Evolutionary conservation across 116 monocot genomes (phyloP).

Genomic region (Dioscorea cayenensis): DNA sequence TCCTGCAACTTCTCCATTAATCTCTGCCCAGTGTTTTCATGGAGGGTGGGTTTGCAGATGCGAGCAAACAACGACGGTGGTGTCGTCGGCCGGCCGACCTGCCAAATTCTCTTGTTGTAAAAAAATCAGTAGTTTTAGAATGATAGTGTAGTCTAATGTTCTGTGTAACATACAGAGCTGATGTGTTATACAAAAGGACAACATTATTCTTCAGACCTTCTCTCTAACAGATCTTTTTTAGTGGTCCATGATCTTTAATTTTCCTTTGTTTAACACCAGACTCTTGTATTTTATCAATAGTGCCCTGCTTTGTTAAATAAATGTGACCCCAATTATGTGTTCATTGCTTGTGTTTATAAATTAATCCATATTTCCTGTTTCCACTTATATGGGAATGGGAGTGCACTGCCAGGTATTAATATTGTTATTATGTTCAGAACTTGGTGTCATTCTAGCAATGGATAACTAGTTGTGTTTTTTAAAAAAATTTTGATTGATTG

Average conservation of each 20-base stretch:
- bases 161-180: slow-evolving; percentile 24
- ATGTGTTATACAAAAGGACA: neutral
- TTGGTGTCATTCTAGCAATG: neutral
- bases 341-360: neutral
- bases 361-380: too few relatives aligned
- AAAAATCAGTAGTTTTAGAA: neutral
- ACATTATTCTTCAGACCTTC: neutral
- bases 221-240: slow-evolving; percentile 11
- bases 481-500: neutral
- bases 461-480: neutral
- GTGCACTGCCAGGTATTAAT: neutral
- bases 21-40: slow-evolving; percentile 26
- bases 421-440: neutral
- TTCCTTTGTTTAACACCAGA: neutral
- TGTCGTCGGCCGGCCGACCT: neutral
- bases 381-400: neutral
- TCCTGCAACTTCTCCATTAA: slow-evolving; percentile 10
- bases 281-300: slow-evolving; percentile 1
- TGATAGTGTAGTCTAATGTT: slow-evolving; percentile 15
- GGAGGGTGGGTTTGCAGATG: slow-evolving; percentile 10
- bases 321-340: neutral
- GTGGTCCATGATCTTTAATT: neutral
- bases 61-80: neutral
- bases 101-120: slow-evolving; percentile 5
- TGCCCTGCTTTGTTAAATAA: neutral